A percentile compares a stretch with the other conserved stretches of the same genome.
phyloP scores from a whole-genome alignment of 495 filamentous ascomycete species.

The Xylaria sp. region DNA sequence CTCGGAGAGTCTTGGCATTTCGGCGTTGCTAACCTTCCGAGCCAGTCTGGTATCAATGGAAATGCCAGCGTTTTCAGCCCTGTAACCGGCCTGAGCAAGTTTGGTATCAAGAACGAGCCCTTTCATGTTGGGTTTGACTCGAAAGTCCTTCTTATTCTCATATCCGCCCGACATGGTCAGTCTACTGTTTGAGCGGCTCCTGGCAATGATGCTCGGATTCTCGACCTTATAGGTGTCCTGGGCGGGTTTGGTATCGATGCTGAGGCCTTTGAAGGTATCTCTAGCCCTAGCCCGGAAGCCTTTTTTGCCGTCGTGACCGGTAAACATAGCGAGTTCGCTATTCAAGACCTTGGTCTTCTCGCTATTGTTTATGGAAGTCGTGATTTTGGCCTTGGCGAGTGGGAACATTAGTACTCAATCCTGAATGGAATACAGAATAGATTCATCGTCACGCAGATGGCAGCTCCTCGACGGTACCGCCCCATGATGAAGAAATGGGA shows the following conservation, averaged over 20 bases:
- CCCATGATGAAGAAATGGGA: neutral
- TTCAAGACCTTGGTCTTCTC: neutral
- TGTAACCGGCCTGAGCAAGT: neutral
- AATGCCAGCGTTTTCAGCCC: neutral
- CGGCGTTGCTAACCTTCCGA: conserved; percentile 3
- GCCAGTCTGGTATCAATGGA: neutral
- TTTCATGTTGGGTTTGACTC: neutral
- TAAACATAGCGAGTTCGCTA: conserved; percentile 6
- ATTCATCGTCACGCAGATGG: neutral
- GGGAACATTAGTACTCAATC: neutral
- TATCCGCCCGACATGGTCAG: neutral
- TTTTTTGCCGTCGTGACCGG: neutral
- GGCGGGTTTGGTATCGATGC: conserved; percentile 1
- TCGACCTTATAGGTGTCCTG: conserved; percentile 6
- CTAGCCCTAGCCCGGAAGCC: conserved; percentile 18
- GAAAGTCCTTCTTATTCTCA: conserved; percentile 7
- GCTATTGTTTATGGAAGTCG: neutral
- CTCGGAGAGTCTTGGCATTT: conserved; percentile 16
- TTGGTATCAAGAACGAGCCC: conserved; percentile 13
- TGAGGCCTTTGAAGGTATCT: conserved; percentile 11
- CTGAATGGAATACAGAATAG: neutral
- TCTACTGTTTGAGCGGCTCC: neutral
- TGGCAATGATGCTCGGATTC: neutral
- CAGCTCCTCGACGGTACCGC: neutral
- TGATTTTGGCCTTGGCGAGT: conserved; percentile 10